Base-by-base conservation (phyloP, 2,329 filamentous ascomycete genomes). In the Alternaria sp. region DNA sequence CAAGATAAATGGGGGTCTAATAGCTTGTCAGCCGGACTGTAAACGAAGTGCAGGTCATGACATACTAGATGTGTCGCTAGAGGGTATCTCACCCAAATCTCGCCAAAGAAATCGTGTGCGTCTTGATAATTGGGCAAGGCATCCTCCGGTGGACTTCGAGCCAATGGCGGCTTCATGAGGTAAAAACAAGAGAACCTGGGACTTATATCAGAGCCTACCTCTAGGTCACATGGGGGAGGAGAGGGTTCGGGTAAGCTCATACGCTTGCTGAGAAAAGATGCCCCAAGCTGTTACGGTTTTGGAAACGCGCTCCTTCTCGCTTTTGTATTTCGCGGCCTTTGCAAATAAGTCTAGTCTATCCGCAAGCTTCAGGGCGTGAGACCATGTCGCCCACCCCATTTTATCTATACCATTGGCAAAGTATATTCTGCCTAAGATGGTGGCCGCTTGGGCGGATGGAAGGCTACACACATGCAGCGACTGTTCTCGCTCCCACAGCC, bases 61-160 rank as follows among this genome's bases (percentile, higher is more conserved):
- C 52, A 4, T 49, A 55, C 41, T 42, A 54, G 3, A 7, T 54
- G 28, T 42, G 33, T 26, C 4, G 24, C 36, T 17, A 48, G 39
- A 6, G 56, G 56, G 37, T 55, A 54, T 44, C 37, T 54, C 28
- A 58, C 42, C 44, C 56, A 54, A 13, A 58, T 48, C 26, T 58
- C 56, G 3, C 51, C 51, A 28, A 48, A 58, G 36, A 54, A 50
- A 11, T 14, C n/a, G 4, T 33, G 21, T 17, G 50, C 42, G 17
- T 40, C 14, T 41, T 9, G 11, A 23, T 34, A 42, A 21, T 29
- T 14, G 26, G 54, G 50, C 9, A 50, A 45, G 8, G 13, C 29
- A 24, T 44, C 34, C 3, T 54, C 28, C 13, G 40, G 41, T 26
- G 37, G 54, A 37, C n/a, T n/a, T 51, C 33, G 40, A 29, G 29